Evolutionary conservation across 1,284 basidiomycete genomes (phyloP), one percentile per base, ranked within the genome.

Genomic region (Irpex rosettiformis): DNA sequence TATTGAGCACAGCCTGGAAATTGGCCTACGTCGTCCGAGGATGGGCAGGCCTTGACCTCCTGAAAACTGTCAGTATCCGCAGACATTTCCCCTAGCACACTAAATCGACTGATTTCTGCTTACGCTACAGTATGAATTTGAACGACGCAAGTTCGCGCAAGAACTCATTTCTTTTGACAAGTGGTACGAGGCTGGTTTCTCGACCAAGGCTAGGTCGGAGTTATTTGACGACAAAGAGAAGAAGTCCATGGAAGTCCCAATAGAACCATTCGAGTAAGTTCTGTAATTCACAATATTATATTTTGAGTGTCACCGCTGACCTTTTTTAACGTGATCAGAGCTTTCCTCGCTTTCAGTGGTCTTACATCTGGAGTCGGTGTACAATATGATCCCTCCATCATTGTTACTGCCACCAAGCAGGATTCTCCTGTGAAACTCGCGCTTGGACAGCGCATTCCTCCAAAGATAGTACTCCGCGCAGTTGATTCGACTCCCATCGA

Each of bases 151-250:
- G 69, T 91, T 86, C 62, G 91, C 89, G 0, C 82, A 89, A 70
- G 88, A 93, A 63, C 78, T 94, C 56, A 93, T 94, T 65, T 70
- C 82, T 57, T 93, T 93, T 64, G 92, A 94, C 71, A 85, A 84
- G 69, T 74, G 85, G 64, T 91, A 86, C 67, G 81, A 88, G 1
- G 77, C 80, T 13, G 72, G 93, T 21, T 92, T 93, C 71, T 91
- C 88, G n/a, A 85, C 84, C 53, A 91, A 91, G 71, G 84, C 89
- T 6, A 76, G 78, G 10, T 33, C 52, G 16, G 25, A 40, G 33
- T 29, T 54, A 13, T 21, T 54, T 29, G 73, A 77, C 30, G 74
- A 79, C 0, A 75, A 81, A 63, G 68, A 77, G 30, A 80, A 83
- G 18, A 45, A 45, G 21, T 13, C 8, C 37, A 88, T 87, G n/a